A percentile compares a stretch with the other conserved stretches of the same genome.
These are phyloP conservation scores for Aspergillus fumigatus DNA, from an alignment of 2,329 filamentous ascomycete genomes.

Conservation along the genomic window DNA sequence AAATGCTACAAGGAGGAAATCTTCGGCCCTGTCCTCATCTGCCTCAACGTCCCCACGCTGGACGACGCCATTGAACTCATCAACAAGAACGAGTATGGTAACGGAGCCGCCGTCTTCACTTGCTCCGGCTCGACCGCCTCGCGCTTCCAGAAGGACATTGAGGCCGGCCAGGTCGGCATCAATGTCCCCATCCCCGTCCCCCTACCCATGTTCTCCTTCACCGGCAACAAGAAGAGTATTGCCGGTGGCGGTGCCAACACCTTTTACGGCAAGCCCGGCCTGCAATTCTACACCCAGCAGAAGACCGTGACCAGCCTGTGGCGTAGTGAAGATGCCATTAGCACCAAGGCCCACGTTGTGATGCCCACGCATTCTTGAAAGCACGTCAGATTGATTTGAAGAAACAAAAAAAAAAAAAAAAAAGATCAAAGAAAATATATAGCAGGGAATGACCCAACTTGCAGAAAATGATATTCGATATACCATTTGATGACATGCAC, in stretches of 20 bases:
- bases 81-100: slow-evolving; percentile 64
- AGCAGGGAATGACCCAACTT: background rate
- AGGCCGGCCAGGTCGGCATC: slow-evolving; percentile 63
- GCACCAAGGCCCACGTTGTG: slow-evolving; percentile 76
- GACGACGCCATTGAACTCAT: slow-evolving; percentile 61
- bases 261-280: slow-evolving; percentile 89
- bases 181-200: slow-evolving; percentile 63
- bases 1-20: slow-evolving; percentile 64
- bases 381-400: slow-evolving; percentile 6
- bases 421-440: background rate
- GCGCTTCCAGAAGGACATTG: slow-evolving; percentile 61
- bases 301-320: slow-evolving; percentile 97
- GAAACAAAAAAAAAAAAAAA: background rate
- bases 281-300: slow-evolving; percentile 93
- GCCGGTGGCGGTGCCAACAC: slow-evolving; percentile 89
- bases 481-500: background rate
- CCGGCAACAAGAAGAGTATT: slow-evolving; percentile 78
- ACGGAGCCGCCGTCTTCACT: slow-evolving; percentile 64
- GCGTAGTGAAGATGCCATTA: slow-evolving; percentile 78
- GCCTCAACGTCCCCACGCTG: slow-evolving; percentile 55
- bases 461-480: background rate
- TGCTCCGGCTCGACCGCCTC: slow-evolving; percentile 57
- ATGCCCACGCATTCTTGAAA: slow-evolving; percentile 66
- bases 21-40: slow-evolving; percentile 63
- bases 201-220: slow-evolving; percentile 61